Evolutionary conservation across 2,329 filamentous ascomycete genomes (phyloP), one percentile per base, ranked within the genome.

Genomic region (Colletotrichum sp.): DNA sequence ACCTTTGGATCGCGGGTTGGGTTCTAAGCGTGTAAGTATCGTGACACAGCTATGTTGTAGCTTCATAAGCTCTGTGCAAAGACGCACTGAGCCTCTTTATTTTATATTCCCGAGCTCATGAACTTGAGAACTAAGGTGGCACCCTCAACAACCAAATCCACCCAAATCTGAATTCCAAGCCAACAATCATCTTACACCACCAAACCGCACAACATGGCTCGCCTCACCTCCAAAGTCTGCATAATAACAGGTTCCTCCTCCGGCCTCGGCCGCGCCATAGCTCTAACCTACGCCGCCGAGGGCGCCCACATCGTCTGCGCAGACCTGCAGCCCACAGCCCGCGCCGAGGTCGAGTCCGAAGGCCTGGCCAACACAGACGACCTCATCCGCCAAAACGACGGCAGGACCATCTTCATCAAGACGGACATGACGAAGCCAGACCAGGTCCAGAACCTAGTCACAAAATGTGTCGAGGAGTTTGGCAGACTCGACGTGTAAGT

Each of bases 211-310:
- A 33, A 12, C 18, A 34, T 34, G 18, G 0, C 57, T 0, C 55
- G 29, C 11, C 57, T 34, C 31, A 3, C 29, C 29, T 59, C 31
- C 2, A 59, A 59, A 21, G 31, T 59, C 57, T 54, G 62, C 29
- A 83, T 88, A 29, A 80, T 88, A 8, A 88, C 87, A 0, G 87
- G 87, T 13, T 79, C 84, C 3, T 87, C 86, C 1, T 86, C 86
- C 0, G 86, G 86, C 3, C 77, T 88, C 0, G 86, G 87, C 1
- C 81, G 86, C 6, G 83, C 86, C 2, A 88, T 89, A n/a, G 79
- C 86, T 0, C 74, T 86, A 6, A 2, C 54, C 24, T 57, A 57
- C 24, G 54, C 54, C 2, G 3, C 54, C 54, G 24, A 57, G 9
- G 54, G 8, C 54, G 54, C 24, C 1, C 54, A 27, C 5, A 29